Evolutionary conservation across 306 rosid species (phyloP), one percentile per base, ranked within the genome.

Genomic region (Dryas alaskensis): DNA sequence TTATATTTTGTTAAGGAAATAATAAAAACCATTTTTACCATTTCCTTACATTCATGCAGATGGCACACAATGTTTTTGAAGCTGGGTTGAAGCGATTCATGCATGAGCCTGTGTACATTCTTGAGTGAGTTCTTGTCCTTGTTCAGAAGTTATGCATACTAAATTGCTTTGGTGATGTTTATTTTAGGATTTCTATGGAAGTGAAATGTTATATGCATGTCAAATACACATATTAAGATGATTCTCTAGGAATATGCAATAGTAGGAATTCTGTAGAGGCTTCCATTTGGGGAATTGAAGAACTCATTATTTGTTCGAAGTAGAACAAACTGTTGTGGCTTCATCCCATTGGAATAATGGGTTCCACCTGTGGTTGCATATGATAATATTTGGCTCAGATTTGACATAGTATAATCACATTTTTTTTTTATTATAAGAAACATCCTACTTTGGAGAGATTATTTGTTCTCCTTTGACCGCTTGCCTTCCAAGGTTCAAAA

Each of bases 51-150:
- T 45, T 52, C 48, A 42, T 85, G 96, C 96, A 93, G 98, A 86
- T 94, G 89, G 97, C 98, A 46, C 96, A 91, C 79, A 93, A 91
- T 81, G 84, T 94, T 81, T 94, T 89, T 79, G 98, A 94, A 85
- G 96, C 90, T 27, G 98, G 98, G 75, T 68, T 94, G 79, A 94
- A 91, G 69, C 88, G 87, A 61, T 94, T 94, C 58, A 94, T 94
- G 96, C 90, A 89, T 7, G 98, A 91, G 76, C 89, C 97, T 78
- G 84, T 88, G 52, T 94, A 91, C 89, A 94, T 94, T 87, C 97
- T 94, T 45, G 89, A 94, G 98, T 94, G 84, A 83, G 98, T 91
- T 80, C 60, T 66, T 67, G 86, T 75, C 48, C 61, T 76, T 68
- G 27, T 12, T 22, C 53, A 48, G n/a, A 77, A 61, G 57, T 55